Evolutionary conservation across 2,329 filamentous ascomycete genomes (phyloP), one percentile per base, ranked within the genome.

Genomic region (Xylaria sp.): DNA sequence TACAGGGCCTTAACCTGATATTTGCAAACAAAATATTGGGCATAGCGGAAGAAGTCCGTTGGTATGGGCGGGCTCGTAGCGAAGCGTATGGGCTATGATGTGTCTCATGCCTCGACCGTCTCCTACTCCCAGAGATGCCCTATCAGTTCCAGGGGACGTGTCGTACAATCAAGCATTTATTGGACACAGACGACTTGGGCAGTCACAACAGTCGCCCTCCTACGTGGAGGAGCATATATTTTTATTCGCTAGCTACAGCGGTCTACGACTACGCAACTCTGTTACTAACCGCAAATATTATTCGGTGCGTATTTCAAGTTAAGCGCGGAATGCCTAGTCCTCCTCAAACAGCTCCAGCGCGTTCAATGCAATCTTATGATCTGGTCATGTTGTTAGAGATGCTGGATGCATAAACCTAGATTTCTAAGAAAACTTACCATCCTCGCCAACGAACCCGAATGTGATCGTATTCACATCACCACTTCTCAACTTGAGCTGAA

Each of bases 381-480:
- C 57, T 60, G 18, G 9, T 48, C n/a, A 3, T 23, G 7, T 9
- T 13, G 30, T 46, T 48, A 60, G 41, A 20, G 1, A 57, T 25
- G 18, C 1, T 48, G 3, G 3, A 30, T 20, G 10, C 30, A 13
- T 34, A 23, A 6, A 23, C 12, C 18, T 23, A 18, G 20, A 2
- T 34, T 48, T 43, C 18, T 15, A 30, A 32, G 18, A 23, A 43
- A 13, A 63, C 74, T 45, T 74, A 77, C 76, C 73, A 57, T 72
- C 64, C 10, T 69, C 62, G 3, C 79, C 79, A n/a, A 67, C 69
- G 7, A 75, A 76, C 8, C 80, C 79, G 58, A 81, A 76, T 5
- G 65, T 75, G 53, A 81, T 78, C 4, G 74, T 80, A 60, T 81
- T 81, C n/a, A 68, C 72, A 50, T 77, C 75, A 1, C 76, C 79